Conservation (phyloP, 2,329 filamentous ascomycete species). For the Diaporthe aspalathi region DNA sequence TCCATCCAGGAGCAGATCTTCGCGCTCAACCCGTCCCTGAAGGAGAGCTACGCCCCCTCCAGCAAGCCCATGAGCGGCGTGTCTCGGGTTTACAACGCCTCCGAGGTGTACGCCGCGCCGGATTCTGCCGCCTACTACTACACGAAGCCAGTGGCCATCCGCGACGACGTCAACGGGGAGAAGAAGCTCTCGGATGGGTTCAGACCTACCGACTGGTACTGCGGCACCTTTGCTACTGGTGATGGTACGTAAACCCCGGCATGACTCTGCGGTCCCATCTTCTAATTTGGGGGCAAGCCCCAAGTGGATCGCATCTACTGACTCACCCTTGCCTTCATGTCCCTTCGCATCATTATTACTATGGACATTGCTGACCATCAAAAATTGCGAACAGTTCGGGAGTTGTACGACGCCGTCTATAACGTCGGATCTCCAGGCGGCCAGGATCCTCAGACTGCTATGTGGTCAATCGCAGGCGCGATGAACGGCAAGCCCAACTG, state of each 20-base stretch:
- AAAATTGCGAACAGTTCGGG: not conserved
- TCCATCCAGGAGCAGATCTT: slow-evolving; percentile 31
- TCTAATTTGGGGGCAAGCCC: not conserved
- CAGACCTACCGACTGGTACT: not conserved
- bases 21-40: slow-evolving; percentile 12
- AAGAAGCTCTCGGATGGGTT: not conserved
- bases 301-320: not conserved
- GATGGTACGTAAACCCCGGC: not conserved
- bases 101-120: not conserved
- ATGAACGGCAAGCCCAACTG: not conserved
- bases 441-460: not conserved
- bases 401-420: not conserved
- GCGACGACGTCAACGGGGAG: not conserved
- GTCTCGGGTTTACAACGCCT: not conserved
- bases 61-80: not conserved
- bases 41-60: not conserved
- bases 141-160: not conserved
- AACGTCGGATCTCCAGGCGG: not conserved
- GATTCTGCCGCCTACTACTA: slow-evolving; percentile 4
- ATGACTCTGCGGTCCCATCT: not conserved
- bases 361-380: not conserved
- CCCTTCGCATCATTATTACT: not conserved
- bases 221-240: slow-evolving; percentile 19
- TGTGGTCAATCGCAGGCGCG: not conserved
- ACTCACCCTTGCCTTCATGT: not conserved